These are phyloP conservation scores for Globisporangium mamillatum DNA, from an alignment of 352 stramenopile species.

Conservation along the genomic window DNA sequence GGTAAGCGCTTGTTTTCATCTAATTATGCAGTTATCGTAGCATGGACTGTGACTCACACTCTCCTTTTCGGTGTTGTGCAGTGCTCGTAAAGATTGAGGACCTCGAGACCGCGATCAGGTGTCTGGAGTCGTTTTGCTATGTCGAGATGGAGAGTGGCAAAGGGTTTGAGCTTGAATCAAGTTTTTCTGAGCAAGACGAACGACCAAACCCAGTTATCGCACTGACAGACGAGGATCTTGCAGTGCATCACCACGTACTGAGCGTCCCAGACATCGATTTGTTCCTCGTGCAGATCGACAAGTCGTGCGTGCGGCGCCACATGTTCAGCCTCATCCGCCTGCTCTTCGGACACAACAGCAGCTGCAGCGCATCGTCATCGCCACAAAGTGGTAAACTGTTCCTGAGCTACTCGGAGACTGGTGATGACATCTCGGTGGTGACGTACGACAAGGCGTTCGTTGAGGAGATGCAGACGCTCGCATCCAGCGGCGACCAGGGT, in stretches of 20 bases:
- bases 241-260: conserved; percentile 48
- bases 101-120: conserved; percentile 38
- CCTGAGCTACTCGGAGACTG: conserved; percentile 60
- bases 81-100: conserved; percentile 65
- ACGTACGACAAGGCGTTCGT: conserved; percentile 49
- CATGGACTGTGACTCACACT: not conserved
- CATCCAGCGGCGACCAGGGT: conserved; percentile 33
- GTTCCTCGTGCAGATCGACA: conserved; percentile 54
- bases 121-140: conserved; percentile 51
- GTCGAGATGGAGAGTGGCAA: conserved; percentile 50
- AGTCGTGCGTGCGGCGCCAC: conserved; percentile 38
- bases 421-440: conserved; percentile 54
- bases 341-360: conserved; percentile 31
- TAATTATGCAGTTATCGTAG: too few relatives aligned
- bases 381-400: conserved; percentile 30
- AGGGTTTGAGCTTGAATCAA: conserved; percentile 9
- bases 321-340: conserved; percentile 58
- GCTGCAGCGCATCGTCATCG: not conserved
- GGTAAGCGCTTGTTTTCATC: conserved; percentile 19
- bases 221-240: conserved; percentile 18
- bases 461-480: conserved; percentile 31
- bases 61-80: conserved; percentile 17
- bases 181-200: not conserved
- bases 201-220: not conserved
- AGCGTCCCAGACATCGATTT: conserved; percentile 52